phyloP scores from a whole-genome alignment of 2,329 filamentous ascomycete genomes.

The Myriosclerotinia curreyana region DNA sequence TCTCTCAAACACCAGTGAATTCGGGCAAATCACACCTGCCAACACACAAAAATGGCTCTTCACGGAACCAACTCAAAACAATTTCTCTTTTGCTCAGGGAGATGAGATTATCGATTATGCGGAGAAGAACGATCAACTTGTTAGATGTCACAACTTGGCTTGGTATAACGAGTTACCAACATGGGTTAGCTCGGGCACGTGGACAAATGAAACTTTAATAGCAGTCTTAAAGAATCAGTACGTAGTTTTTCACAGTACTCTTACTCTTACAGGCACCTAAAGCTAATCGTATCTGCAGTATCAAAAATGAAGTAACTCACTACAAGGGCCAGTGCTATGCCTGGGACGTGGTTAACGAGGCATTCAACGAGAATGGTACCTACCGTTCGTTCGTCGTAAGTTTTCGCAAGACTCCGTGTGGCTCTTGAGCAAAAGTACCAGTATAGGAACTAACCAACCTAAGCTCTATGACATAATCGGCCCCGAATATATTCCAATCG shows the following conservation, averaged over 20 bases:
- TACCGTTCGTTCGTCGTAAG: constrained; percentile 47
- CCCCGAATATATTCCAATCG: constrained; percentile 50
- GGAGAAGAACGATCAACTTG: constrained; percentile 48
- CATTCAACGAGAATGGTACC: constrained; percentile 55
- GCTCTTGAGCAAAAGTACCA: constrained; percentile 28
- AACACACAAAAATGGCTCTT: constrained; percentile 64
- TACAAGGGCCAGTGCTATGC: constrained; percentile 60
- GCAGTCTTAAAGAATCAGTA: constrained; percentile 54
- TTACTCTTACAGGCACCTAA: not conserved
- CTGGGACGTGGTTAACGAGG: constrained; percentile 68
- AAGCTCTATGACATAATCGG: constrained; percentile 39
- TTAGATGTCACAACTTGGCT: constrained; percentile 60
- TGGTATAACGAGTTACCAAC: constrained; percentile 53
- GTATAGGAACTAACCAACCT: not conserved
- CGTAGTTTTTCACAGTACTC: not conserved
- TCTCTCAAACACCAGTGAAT: constrained; percentile 54
- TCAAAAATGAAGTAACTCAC: constrained; percentile 56
- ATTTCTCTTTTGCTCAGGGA: constrained; percentile 57
- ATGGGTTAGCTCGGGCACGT: constrained; percentile 51
- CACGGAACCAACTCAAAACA: constrained; percentile 54
- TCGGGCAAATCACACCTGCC: constrained; percentile 62
- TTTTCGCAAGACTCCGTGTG: constrained; percentile 47
- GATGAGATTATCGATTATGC: constrained; percentile 53
- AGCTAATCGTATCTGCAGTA: constrained; percentile 34
- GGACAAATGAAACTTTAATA: constrained; percentile 57